Evolutionary conservation across 352 stramenopile species (phyloP).

Genomic region (Pythium dissotocum): DNA sequence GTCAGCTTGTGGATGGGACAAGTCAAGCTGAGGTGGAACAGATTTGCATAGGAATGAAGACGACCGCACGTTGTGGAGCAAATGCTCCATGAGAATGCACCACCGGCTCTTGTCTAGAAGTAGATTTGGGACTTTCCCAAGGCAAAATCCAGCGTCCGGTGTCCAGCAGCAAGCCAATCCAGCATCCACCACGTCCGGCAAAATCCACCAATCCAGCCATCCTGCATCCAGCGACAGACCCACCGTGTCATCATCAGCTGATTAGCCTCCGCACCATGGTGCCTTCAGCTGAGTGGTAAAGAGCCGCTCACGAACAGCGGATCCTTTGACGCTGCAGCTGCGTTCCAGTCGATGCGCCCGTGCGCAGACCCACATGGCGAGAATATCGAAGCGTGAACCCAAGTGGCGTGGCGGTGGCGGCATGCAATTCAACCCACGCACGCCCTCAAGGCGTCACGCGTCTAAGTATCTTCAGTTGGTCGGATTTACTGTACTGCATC

Average conservation of each 20-base stretch:
- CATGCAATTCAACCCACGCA: background rate
- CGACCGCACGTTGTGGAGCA: background rate
- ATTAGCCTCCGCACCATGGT: too few species aligned
- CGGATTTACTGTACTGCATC: background rate
- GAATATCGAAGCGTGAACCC: background rate
- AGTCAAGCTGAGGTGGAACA: background rate
- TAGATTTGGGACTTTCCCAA: background rate
- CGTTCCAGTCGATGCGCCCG: background rate
- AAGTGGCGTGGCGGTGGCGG: background rate
- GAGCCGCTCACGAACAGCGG: background rate
- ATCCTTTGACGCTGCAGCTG: background rate
- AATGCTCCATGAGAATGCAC: background rate
- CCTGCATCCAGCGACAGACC: background rate
- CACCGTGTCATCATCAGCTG: background rate
- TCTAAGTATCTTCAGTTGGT: background rate
- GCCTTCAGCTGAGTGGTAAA: background rate
- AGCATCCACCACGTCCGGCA: background rate
- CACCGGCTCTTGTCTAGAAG: background rate
- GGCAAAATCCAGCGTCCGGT: background rate
- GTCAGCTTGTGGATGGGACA: constrained; percentile 3
- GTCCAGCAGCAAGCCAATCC: background rate
- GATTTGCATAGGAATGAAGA: background rate
- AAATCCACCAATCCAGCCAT: background rate
- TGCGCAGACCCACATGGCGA: background rate
- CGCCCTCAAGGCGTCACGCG: background rate